Evolutionary conservation across 2,329 filamentous ascomycete species (phyloP).

Genomic region (Talaromyces sp.): DNA sequence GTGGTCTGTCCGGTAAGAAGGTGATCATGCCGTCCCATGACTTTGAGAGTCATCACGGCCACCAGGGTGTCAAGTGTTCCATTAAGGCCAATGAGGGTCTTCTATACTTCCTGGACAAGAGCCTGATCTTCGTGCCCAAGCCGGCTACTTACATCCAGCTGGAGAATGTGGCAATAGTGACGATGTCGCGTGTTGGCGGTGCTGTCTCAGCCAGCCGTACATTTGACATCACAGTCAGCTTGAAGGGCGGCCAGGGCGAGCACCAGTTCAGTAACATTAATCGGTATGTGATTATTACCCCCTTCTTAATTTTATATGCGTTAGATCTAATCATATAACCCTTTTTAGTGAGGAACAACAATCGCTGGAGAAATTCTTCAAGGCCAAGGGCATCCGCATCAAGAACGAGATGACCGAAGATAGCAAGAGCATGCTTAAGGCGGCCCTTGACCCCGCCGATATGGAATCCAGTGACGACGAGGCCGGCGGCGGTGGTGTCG

Average conservation of each 20-base stretch:
- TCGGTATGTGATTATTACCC: slow-evolving; percentile 53
- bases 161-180: slow-evolving; percentile 87
- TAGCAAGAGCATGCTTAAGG: slow-evolving; percentile 67
- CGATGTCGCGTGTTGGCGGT: slow-evolving; percentile 92
- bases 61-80: slow-evolving; percentile 97
- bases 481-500: slow-evolving; percentile 67
- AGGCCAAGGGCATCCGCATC: slow-evolving; percentile 88
- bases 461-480: slow-evolving; percentile 83
- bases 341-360: slow-evolving; percentile 78
- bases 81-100: slow-evolving; percentile 99
- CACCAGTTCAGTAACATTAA: slow-evolving; percentile 99
- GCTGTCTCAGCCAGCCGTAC: slow-evolving; percentile 92
- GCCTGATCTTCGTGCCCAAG: slow-evolving; percentile 98
- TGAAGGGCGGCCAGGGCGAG: slow-evolving; percentile 84
- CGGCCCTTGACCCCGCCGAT: slow-evolving; percentile 79
- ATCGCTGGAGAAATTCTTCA: slow-evolving; percentile 96
- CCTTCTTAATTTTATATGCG: not conserved
- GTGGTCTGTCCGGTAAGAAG: slow-evolving; percentile 91
- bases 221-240: slow-evolving; percentile 91
- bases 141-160: slow-evolving; percentile 96
- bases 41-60: slow-evolving; percentile 89
- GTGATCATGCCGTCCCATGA: slow-evolving; percentile 92
- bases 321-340: slow-evolving; percentile 20
- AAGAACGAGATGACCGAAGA: slow-evolving; percentile 99
- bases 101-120: slow-evolving; percentile 95